Evolutionary conservation across 2,329 filamentous ascomycete genomes (phyloP).

Genomic region (Calonectria crousiana): DNA sequence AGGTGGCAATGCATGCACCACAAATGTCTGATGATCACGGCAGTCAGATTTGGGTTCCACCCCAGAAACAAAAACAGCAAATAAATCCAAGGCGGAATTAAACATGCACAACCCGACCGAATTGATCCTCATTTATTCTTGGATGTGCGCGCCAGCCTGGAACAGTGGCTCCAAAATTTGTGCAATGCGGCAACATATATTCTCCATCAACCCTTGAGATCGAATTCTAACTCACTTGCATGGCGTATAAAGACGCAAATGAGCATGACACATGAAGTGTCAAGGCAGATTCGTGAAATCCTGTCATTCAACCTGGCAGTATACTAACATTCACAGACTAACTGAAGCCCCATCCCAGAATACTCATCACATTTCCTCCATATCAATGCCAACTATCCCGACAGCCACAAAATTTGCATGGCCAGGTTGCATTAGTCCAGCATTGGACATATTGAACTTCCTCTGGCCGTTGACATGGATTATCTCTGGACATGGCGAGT

Average conservation of each 20-base stretch:
- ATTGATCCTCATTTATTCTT: neutral
- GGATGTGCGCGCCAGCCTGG: neutral
- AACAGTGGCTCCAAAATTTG: neutral
- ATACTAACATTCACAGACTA: neutral
- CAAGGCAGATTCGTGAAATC: neutral
- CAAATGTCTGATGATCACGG: neutral
- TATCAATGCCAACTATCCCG: neutral
- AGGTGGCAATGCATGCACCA: neutral
- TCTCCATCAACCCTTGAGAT: neutral
- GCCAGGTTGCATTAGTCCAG: neutral
- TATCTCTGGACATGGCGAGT: conserved; percentile 19
- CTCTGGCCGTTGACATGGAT: conserved; percentile 9
- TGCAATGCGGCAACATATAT: neutral
- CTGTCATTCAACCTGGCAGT: neutral
- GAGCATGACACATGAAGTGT: neutral
- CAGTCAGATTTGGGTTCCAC: neutral
- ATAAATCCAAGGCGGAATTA: neutral
- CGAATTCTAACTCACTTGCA: neutral
- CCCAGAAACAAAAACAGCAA: neutral
- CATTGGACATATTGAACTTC: neutral
- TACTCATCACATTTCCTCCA: neutral
- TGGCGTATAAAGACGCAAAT: neutral
- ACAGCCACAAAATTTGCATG: neutral
- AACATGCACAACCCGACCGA: neutral
- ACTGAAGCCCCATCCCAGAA: neutral